Evolutionary conservation across 306 rosid species (phyloP).

Genomic region (Gastrolobium villosum): DNA sequence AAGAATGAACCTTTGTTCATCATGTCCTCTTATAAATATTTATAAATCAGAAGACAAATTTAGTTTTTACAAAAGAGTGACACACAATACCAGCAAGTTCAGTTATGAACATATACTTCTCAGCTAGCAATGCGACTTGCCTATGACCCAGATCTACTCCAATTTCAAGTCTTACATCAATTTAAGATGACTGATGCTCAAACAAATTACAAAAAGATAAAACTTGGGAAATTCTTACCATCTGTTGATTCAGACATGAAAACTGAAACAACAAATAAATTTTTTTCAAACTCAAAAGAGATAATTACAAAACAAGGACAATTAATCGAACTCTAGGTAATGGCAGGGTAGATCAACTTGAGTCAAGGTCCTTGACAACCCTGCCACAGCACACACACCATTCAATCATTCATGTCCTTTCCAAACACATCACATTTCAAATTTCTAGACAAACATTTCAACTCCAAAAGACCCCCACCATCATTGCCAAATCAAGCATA

Average conservation of each 20-base stretch:
- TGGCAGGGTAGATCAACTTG: constrained; percentile 8
- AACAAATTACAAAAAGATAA: constrained; percentile 22
- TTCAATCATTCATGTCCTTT: constrained; percentile 11
- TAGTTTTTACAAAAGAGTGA: background rate
- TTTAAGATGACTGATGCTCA: background rate
- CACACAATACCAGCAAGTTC: background rate
- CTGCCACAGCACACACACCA: constrained; percentile 19
- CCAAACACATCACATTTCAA: constrained; percentile 1
- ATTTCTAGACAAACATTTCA: background rate
- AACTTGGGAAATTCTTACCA: background rate
- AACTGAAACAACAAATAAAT: constrained; percentile 6
- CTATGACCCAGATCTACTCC: constrained; percentile 12
- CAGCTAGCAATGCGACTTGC: background rate
- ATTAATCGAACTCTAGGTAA: background rate
- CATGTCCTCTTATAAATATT: constrained; percentile 11
- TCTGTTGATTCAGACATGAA: constrained; percentile 23
- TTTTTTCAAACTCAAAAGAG: background rate
- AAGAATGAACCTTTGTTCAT: constrained; percentile 8
- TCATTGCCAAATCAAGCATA: constrained; percentile 33
- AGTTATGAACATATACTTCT: constrained; percentile 30
- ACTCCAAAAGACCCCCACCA: constrained; percentile 7
- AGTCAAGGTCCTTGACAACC: background rate
- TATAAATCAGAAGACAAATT: constrained; percentile 21
- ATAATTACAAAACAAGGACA: constrained; percentile 1
- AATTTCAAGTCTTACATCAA: constrained; percentile 8